Percentiles rank a stretch among this genome's conserved stretches.
Evolutionary conservation across 257 asterid species (phyloP).

Genomic region (Solanum phureja): DNA sequence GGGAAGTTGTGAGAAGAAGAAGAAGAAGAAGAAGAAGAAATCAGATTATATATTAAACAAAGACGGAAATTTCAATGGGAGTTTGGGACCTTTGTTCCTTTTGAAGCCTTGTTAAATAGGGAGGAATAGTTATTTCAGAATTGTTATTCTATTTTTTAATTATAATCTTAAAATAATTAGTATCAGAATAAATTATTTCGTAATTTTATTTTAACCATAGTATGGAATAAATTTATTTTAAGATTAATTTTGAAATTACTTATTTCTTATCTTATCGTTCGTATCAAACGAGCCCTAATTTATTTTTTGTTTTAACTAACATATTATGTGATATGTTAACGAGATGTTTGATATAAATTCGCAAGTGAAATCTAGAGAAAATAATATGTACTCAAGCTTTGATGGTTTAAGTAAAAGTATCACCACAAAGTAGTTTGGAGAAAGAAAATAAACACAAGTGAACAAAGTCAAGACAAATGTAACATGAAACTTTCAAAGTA

Average conservation of each 20-base stretch:
- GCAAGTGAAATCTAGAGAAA: accelerated
- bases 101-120: neutral
- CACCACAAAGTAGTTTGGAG: neutral
- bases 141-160: neutral
- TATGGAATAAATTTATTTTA: neutral
- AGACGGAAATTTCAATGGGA: neutral
- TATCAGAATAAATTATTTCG: too few relatives aligned
- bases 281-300: neutral
- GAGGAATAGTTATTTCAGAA: too few relatives aligned
- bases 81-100: too few relatives aligned
- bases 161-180: too few relatives aligned
- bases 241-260: too few relatives aligned
- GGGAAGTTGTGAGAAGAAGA: neutral
- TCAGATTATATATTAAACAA: neutral
- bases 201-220: too few relatives aligned
- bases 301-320: too few relatives aligned
- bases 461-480: neutral
- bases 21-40: neutral
- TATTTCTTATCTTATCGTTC: too few relatives aligned
- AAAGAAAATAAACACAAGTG: neutral
- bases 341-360: accelerated
- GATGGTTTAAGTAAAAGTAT: too few relatives aligned
- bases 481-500: neutral
- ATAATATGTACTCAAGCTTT: too few relatives aligned
- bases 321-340: too few relatives aligned